Conservation (phyloP, 1,284 basidiomycete species). For the Cystobasidium slooffiae region DNA sequence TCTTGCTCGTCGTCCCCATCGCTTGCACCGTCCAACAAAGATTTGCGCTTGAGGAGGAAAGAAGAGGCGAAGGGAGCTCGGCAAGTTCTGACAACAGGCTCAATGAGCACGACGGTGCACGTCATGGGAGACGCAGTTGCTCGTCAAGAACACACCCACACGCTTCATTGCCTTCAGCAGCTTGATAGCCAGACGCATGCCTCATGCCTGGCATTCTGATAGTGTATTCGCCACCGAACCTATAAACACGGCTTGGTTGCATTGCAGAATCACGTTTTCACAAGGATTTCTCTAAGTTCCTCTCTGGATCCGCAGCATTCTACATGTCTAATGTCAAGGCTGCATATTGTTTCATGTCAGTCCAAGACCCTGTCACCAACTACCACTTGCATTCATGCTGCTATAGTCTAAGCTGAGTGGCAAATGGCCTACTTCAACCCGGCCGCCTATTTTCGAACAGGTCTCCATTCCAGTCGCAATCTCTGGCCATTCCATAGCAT, state of each 20-base stretch:
- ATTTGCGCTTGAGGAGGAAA: background rate
- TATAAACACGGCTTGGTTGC: background rate
- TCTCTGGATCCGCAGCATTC: no score
- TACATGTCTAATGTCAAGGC: no score
- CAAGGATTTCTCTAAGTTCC: no score
- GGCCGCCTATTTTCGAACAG: no score
- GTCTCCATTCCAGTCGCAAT: no score
- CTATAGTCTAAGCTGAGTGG: no score
- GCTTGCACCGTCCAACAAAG: background rate
- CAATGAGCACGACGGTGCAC: background rate
- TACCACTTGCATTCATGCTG: no score
- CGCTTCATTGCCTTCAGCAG: background rate
- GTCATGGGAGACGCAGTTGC: background rate
- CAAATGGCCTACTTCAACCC: no score
- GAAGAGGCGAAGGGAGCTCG: background rate
- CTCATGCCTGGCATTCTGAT: slow-evolving; percentile 1
- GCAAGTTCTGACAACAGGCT: background rate
- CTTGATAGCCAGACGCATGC: background rate
- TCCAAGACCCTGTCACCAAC: no score
- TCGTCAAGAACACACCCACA: background rate
- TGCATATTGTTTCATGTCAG: no score
- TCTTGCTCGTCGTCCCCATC: background rate
- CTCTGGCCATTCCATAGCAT: no score
- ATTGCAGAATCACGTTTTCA: no score
- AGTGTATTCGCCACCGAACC: slow-evolving; percentile 8